Base-by-base conservation (phyloP, 2,329 filamentous ascomycete species). In the Xylariaceae sp. region DNA sequence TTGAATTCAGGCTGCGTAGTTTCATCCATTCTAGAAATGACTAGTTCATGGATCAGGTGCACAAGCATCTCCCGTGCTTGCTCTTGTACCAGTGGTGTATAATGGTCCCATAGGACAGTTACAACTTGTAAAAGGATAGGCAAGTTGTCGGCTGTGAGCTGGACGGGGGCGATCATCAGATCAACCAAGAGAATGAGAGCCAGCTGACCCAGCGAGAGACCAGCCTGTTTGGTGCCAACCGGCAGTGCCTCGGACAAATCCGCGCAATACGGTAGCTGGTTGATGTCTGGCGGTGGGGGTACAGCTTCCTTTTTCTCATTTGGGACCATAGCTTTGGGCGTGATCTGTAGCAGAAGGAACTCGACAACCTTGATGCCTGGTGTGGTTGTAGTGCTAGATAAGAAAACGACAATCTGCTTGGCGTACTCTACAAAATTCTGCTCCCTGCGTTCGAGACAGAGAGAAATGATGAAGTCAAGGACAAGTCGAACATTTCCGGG, bases 391-490 rank as follows among this genome's bases (percentile, higher is more conserved):
- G 80, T 96, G 59, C 90, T 94, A 0, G 94, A 95, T 5, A 99
- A 71, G 68, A 97, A 97, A 1, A 99, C 95, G 14, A 97, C 91
- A 47, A 99, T 94, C 69, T 99, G 94, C 73, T 97, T 99, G 5
- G 93, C 93, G 66, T 95, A 96, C 62, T 97, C 90, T 50, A 99
- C 93, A 69, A 97, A 99, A 63, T 97, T 97, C 64, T 99, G 94
- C 69, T 99, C 95, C 45, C 93, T 86, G 31, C 93, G 86, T 64
- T 99, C 94, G 11, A 99, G 75, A 62, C 94, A 99, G 5, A 97
- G 80, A 28, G 86, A 86, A 71, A 99, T 97, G 70, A 99, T 94
- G 66, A 99, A 99, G 68, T 97, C 92, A 1, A 99, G 80, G 12
- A 97, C 89, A 33, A 99, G 76, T 50, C 95, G 90, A 11, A 99